phyloP scores from a whole-genome alignment of 1,139 yeast species.

The Debaryomycetaceae sp. region DNA sequence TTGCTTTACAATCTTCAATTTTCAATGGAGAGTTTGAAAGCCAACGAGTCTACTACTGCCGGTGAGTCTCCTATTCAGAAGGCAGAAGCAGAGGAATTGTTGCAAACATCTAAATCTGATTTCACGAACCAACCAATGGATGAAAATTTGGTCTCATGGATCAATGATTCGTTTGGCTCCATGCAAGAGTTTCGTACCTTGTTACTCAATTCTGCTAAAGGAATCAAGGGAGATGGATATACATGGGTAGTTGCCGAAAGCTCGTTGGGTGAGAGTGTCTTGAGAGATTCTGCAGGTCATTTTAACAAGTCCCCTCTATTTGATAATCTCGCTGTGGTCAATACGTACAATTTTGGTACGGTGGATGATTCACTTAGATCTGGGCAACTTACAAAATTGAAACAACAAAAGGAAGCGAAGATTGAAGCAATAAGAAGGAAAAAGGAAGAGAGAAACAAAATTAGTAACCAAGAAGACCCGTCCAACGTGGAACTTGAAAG shows the following conservation, averaged over 20 bases:
- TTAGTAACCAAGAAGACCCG: constrained; percentile 10
- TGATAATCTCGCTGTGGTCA: constrained; percentile 55
- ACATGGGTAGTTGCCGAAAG: constrained; percentile 72
- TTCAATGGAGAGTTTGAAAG: constrained; percentile 52
- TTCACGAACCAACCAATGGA: constrained; percentile 38
- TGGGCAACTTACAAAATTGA: constrained; percentile 44
- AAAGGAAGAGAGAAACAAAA: constrained; percentile 10
- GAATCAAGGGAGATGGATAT: constrained; percentile 71
- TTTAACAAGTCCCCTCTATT: constrained; percentile 28
- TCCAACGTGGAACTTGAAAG: constrained; percentile 10
- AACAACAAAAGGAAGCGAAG: constrained; percentile 32
- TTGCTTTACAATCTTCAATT: constrained; percentile 58
- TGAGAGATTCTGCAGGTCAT: constrained; percentile 16
- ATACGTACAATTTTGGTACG: constrained; percentile 74
- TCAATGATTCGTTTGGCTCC: constrained; percentile 62
- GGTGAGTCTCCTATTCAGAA: constrained; percentile 12
- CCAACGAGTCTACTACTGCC: constrained; percentile 12
- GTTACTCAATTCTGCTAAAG: constrained; percentile 56
- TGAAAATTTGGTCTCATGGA: constrained; percentile 38
- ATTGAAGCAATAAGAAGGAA: constrained; percentile 22
- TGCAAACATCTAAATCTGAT: constrained; percentile 38
- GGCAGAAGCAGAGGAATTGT: constrained; percentile 29
- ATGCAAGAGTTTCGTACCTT: constrained; percentile 62
- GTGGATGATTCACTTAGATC: constrained; percentile 55
- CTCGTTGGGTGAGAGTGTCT: constrained; percentile 26